phyloP scores from a whole-genome alignment of 1,139 yeast species.

The Blastobotrys raffinosifermentans region DNA sequence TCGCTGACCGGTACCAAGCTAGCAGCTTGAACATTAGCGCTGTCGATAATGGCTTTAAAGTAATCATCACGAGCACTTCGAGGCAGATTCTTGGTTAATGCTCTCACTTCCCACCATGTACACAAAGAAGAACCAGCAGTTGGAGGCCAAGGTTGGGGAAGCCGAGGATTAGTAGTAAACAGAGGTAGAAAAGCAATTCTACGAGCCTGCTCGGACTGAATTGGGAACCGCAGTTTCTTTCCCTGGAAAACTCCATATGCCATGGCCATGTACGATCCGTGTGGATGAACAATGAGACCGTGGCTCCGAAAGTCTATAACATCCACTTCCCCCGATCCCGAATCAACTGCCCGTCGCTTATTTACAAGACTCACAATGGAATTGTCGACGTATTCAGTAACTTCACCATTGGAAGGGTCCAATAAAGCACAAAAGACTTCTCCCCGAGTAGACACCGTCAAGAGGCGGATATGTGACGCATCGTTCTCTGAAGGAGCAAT shows the following conservation, averaged over 20 bases:
- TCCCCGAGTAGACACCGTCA: slow-evolving; percentile 17
- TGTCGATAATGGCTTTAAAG: slow-evolving; percentile 1
- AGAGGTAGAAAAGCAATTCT: slow-evolving; percentile 19
- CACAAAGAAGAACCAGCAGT: slow-evolving; percentile 16
- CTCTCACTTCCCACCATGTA: slow-evolving; percentile 22
- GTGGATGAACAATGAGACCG: slow-evolving; percentile 19
- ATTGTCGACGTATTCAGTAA: slow-evolving; percentile 1
- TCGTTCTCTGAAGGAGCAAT: no score
- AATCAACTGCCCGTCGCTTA: slow-evolving; percentile 11
- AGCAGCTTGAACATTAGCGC: neutral
- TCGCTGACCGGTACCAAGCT: neutral
- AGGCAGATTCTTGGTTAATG: slow-evolving; percentile 12
- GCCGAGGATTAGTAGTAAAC: slow-evolving; percentile 5
- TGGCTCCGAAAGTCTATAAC: slow-evolving; percentile 17
- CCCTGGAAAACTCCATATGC: slow-evolving; percentile 18
- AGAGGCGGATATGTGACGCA: no score
- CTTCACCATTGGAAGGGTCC: neutral
- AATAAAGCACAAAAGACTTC: slow-evolving; percentile 8
- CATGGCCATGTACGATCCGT: slow-evolving; percentile 17
- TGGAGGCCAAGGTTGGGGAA: slow-evolving; percentile 11
- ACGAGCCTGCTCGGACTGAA: slow-evolving; percentile 18
- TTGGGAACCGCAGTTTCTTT: slow-evolving; percentile 19
- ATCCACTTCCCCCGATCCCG: slow-evolving; percentile 8
- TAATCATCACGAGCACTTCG: slow-evolving; percentile 8
- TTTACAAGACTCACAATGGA: slow-evolving; percentile 6